phyloP scores from a whole-genome alignment of 257 asterid species.

The Nicotiana otophora region DNA sequence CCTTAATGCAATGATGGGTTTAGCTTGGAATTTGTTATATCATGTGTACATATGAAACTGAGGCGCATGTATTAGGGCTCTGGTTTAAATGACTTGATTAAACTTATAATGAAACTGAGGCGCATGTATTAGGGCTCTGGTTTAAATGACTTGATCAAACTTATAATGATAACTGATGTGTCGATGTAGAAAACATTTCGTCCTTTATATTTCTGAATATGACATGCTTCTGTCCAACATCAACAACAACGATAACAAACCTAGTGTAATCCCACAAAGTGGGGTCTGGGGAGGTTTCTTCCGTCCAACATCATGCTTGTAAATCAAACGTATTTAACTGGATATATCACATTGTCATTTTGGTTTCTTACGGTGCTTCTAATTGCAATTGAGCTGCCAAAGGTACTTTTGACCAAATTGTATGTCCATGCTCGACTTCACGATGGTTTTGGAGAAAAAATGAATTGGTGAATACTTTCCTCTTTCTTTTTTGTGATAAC shows the following conservation, averaged over 20 bases:
- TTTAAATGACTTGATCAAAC: neutral
- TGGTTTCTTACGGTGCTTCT: neutral
- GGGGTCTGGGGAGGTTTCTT: too few relatives aligned
- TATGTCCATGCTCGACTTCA: neutral
- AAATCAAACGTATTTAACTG: neutral
- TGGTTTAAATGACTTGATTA: too few relatives aligned
- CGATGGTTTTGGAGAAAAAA: neutral
- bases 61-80: too few relatives aligned
- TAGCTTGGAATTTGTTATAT: neutral
- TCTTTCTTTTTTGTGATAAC: too few relatives aligned
- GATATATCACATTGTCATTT: neutral
- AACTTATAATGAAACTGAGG: neutral
- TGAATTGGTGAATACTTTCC: neutral
- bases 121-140: neutral
- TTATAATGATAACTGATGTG: neutral
- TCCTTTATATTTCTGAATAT: neutral
- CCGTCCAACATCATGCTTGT: neutral
- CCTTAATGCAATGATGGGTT: neutral
- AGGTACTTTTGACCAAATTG: neutral
- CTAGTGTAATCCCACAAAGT: too few relatives aligned
- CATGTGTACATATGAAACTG: slow-evolving; percentile 7
- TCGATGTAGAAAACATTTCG: neutral
- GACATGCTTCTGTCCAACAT: neutral
- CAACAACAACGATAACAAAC: too few relatives aligned
- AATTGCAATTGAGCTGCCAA: slow-evolving; percentile 3